Conservation (phyloP, 2,329 filamentous ascomycete species). For the Aspergillus texensis region DNA sequence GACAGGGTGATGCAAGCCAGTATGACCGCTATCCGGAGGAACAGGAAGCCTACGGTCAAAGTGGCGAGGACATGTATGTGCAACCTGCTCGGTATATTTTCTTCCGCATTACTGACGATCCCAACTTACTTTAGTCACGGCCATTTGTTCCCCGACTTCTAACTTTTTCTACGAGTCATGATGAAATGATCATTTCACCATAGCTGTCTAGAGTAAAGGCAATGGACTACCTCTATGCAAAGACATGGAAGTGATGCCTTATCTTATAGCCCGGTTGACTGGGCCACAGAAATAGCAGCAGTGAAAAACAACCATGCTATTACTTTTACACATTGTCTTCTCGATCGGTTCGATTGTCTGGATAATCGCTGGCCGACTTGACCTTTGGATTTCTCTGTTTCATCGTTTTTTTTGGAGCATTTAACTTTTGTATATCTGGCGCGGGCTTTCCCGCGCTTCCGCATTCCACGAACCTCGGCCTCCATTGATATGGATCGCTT, state of each 20-base stretch:
- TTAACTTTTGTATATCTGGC: constrained; percentile 9
- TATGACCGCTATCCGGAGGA: constrained; percentile 99
- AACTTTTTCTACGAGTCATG: constrained; percentile 41
- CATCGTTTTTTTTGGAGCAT: not conserved
- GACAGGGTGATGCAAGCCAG: constrained; percentile 91
- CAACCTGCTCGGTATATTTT: constrained; percentile 1
- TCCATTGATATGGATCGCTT: not conserved
- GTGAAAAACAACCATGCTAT: not conserved
- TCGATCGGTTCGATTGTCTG: constrained; percentile 14
- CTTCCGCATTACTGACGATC: not conserved
- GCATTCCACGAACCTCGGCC: not conserved
- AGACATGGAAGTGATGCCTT: not conserved
- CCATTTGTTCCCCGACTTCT: constrained; percentile 76
- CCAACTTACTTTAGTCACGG: constrained; percentile 60
- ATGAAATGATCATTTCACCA: constrained; percentile 32
- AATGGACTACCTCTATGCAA: not conserved
- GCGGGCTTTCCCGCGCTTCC: constrained; percentile 13
- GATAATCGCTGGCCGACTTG: constrained; percentile 26
- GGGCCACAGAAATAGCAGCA: not conserved
- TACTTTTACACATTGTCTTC: constrained; percentile 10
- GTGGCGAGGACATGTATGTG: constrained; percentile 83
- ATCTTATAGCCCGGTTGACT: not conserved
- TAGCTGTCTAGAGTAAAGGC: constrained; percentile 6
- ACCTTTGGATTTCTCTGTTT: constrained; percentile 16
- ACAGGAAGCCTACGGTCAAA: constrained; percentile 83